Conservation (phyloP, 2,329 filamentous ascomycete species). For the Xenosphaeropsis pyriputrescens region DNA sequence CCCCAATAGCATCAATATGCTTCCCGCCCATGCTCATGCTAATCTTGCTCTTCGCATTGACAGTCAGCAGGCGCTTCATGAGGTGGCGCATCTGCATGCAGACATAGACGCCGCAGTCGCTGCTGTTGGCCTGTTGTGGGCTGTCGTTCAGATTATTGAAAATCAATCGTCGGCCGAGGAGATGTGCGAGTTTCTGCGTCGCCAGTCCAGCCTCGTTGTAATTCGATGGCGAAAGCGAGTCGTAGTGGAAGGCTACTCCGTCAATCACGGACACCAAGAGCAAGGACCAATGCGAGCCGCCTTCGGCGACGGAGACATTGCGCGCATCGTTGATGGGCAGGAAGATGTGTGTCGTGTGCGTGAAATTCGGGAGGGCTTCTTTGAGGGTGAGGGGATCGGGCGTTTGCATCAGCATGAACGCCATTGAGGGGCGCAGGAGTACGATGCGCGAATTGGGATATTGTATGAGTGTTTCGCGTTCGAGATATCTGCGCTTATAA, state of each 20-base stretch:
- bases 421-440: constrained; percentile 84
- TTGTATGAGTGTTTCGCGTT: constrained; percentile 69
- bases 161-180: constrained; percentile 52
- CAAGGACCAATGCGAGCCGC: constrained; percentile 88
- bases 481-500: constrained; percentile 48
- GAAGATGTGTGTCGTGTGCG: constrained; percentile 77
- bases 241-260: constrained; percentile 91
- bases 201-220: constrained; percentile 56
- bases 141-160: constrained; percentile 76
- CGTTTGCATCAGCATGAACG: constrained; percentile 76
- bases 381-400: constrained; percentile 37
- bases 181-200: constrained; percentile 49
- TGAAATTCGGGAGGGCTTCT: constrained; percentile 68
- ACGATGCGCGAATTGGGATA: constrained; percentile 78
- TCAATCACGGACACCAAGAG: constrained; percentile 82
- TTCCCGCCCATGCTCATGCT: constrained; percentile 88
- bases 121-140: constrained; percentile 83
- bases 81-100: constrained; percentile 91
- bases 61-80: constrained; percentile 68
- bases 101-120: constrained; percentile 91
- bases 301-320: constrained; percentile 65
- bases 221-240: constrained; percentile 69
- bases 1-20: constrained; percentile 64
- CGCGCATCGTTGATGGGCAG: constrained; percentile 85
- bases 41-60: constrained; percentile 71